A percentile compares a stretch with the other conserved stretches of the same genome.
Evolutionary conservation across 2,329 filamentous ascomycete species (phyloP).

Genomic region (Fusarium subglutinans): DNA sequence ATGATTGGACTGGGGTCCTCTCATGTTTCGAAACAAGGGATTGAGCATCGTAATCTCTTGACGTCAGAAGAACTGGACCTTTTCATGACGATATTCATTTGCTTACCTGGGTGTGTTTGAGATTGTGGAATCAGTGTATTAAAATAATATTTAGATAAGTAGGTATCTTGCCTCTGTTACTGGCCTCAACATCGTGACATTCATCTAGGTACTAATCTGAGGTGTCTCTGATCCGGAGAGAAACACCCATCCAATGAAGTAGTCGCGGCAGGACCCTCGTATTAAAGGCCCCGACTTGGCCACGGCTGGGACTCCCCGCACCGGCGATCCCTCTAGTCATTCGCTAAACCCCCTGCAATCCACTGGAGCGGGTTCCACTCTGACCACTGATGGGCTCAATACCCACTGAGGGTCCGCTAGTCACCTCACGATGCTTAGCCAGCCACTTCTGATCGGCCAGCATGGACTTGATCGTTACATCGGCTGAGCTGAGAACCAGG

Average conservation of each 20-base stretch:
- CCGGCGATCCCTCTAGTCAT: slow-evolving; percentile 30
- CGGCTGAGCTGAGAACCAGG: slow-evolving; percentile 12
- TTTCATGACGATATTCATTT: slow-evolving; percentile 27
- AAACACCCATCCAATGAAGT: slow-evolving; percentile 26
- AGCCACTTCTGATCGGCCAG: slow-evolving; percentile 5
- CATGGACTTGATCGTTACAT: slow-evolving; percentile 29
- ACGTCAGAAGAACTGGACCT: slow-evolving; percentile 24
- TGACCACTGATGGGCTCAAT: slow-evolving; percentile 6
- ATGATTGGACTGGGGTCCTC: slow-evolving; percentile 14
- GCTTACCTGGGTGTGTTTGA: not conserved
- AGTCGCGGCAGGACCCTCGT: slow-evolving; percentile 28
- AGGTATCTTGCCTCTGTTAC: not conserved
- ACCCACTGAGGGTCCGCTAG: slow-evolving; percentile 19
- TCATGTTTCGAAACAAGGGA: slow-evolving; percentile 24
- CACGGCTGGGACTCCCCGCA: slow-evolving; percentile 35
- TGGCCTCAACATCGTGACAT: not conserved
- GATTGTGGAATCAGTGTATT: not conserved
- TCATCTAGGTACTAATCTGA: not conserved
- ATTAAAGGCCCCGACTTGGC: slow-evolving; percentile 29
- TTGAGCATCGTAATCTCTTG: slow-evolving; percentile 32
- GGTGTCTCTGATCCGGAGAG: not conserved
- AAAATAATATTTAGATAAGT: not conserved
- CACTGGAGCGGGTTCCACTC: slow-evolving; percentile 1
- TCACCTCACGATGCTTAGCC: slow-evolving; percentile 6
- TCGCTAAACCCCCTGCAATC: slow-evolving; percentile 19